A percentile compares a stretch with the other conserved stretches of the same genome.
Evolutionary conservation across 208 protist genomes (phyloP).

Genomic region (Crithidia brevicula): DNA sequence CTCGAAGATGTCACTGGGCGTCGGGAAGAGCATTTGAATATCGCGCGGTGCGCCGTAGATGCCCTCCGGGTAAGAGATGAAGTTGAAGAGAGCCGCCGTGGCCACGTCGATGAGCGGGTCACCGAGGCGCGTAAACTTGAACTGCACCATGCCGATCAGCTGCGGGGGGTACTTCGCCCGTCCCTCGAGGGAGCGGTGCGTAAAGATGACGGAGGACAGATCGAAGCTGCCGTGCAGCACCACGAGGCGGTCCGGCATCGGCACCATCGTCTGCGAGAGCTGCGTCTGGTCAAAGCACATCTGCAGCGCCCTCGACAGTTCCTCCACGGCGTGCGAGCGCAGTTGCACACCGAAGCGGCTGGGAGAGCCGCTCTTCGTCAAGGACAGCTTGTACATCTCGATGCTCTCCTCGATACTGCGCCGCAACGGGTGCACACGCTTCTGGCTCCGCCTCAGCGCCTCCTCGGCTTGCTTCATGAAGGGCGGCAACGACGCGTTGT

Average conservation of each 20-base stretch:
- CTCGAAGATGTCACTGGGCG: conserved; percentile 59
- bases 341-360: conserved; percentile 34
- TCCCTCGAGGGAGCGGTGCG: conserved; percentile 76
- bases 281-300: conserved; percentile 63
- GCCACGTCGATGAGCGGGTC: conserved; percentile 80
- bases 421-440: conserved; percentile 48
- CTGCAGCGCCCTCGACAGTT: conserved; percentile 36
- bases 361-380: conserved; percentile 31
- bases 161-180: conserved; percentile 73
- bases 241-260: conserved; percentile 55
- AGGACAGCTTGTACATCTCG: conserved; percentile 43
- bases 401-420: conserved; percentile 41
- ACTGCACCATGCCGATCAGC: conserved; percentile 56
- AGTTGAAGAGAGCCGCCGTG: conserved; percentile 53
- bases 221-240: conserved; percentile 71
- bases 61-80: conserved; percentile 50
- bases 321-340: conserved; percentile 42
- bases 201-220: conserved; percentile 60
- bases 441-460: conserved; percentile 32
- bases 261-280: conserved; percentile 52
- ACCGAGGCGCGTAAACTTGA: conserved; percentile 49
- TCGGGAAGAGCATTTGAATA: conserved; percentile 60
- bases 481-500: conserved; percentile 53
- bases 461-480: conserved; percentile 59
- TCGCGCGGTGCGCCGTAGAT: conserved; percentile 50